Percentiles rank a stretch among this genome's conserved stretches.
Conservation (phyloP, 2,329 filamentous ascomycete genomes). For the Hymenoscyphus albidus region DNA sequence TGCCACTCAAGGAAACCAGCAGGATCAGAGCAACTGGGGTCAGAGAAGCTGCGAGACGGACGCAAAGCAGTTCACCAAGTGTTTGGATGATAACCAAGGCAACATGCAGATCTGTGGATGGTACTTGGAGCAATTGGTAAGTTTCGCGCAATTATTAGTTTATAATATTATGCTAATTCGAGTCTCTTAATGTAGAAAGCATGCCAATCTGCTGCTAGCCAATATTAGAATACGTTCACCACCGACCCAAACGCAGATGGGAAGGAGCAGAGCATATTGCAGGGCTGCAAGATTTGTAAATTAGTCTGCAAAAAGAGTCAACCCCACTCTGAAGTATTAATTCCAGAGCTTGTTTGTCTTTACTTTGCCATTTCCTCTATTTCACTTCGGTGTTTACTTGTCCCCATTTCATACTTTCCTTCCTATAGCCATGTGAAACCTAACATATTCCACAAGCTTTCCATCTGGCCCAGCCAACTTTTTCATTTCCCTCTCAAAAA, state of each 20-base stretch:
- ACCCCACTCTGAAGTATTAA: conserved; percentile 2
- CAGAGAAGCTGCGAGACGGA: conserved; percentile 72
- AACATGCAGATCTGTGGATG: conserved; percentile 95
- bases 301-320: conserved; percentile 3
- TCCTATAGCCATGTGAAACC: conserved; percentile 20
- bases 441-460: conserved; percentile 15
- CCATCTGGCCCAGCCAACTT: conserved; percentile 17
- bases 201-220: conserved; percentile 73
- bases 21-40: conserved; percentile 52
- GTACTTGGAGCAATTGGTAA: conserved; percentile 89
- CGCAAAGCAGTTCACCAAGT: conserved; percentile 83
- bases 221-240: conserved; percentile 50
- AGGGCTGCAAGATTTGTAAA: not conserved
- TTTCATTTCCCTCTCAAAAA: conserved; percentile 16
- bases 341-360: conserved; percentile 1
- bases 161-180: conserved; percentile 30
- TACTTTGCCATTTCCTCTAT: not conserved
- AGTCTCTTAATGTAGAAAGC: conserved; percentile 56
- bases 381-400: not conserved
- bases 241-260: not conserved
- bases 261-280: conserved; percentile 10
- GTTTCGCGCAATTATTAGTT: conserved; percentile 16
- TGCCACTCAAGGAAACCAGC: conserved; percentile 47
- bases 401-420: conserved; percentile 8
- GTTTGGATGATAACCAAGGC: conserved; percentile 92